Percentiles rank a stretch among this genome's conserved stretches.
phyloP scores from a whole-genome alignment of 192 early-diverging fungal genomes.

The Backusella parvicylindrica region DNA sequence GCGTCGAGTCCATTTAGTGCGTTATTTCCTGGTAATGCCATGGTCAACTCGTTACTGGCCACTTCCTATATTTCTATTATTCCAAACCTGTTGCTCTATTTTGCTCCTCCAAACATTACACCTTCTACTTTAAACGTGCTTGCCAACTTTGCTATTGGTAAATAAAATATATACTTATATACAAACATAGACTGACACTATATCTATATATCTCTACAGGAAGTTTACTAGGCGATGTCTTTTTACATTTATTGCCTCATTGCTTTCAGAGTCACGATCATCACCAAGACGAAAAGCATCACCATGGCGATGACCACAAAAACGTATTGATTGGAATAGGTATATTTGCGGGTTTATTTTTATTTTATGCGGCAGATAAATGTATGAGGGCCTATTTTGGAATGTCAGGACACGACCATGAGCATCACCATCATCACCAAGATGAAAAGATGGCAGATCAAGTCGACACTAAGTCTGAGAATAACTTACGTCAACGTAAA shows the following conservation, averaged over 20 bases:
- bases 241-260: slow-evolving; percentile 79
- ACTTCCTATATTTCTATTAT: slow-evolving; percentile 81
- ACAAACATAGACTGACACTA: not conserved
- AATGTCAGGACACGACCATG: slow-evolving; percentile 48
- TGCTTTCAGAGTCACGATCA: slow-evolving; percentile 48
- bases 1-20: not conserved
- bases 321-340: slow-evolving; percentile 65
- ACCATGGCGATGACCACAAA: slow-evolving; percentile 41
- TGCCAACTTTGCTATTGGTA: slow-evolving; percentile 76
- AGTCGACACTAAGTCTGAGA: not conserved
- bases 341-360: slow-evolving; percentile 70
- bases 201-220: too few relatives aligned
- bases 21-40: slow-evolving; percentile 52
- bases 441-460: slow-evolving; percentile 29
- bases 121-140: slow-evolving; percentile 60
- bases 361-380: slow-evolving; percentile 82
- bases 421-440: slow-evolving; percentile 55
- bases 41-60: slow-evolving; percentile 62
- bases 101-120: slow-evolving; percentile 64
- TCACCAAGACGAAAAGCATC: slow-evolving; percentile 38
- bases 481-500: slow-evolving; percentile 16
- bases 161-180: not conserved
- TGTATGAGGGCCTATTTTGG: slow-evolving; percentile 67
- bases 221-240: slow-evolving; percentile 79
- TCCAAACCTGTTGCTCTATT: slow-evolving; percentile 76